Conservation (phyloP, 2,329 filamentous ascomycete species). For the Eutypella sp. region DNA sequence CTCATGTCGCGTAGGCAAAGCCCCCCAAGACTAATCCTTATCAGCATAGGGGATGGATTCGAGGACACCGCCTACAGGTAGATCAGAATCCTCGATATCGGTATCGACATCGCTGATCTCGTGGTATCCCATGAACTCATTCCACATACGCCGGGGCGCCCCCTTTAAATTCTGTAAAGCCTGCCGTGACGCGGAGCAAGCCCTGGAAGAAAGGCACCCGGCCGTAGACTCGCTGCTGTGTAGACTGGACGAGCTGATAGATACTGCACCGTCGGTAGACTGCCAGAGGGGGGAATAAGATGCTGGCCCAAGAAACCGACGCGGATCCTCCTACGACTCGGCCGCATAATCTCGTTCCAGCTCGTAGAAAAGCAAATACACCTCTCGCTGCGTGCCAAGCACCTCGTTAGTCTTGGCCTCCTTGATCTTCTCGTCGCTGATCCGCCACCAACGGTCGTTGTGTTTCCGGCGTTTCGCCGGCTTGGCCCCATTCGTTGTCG, state of each 20-base stretch:
- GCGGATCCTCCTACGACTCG: constrained; percentile 9
- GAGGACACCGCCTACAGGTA: neutral
- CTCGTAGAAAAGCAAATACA: constrained; percentile 96
- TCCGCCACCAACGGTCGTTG: constrained; percentile 90
- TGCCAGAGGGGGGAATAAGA: neutral
- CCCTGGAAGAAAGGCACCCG: neutral
- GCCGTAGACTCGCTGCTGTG: no score
- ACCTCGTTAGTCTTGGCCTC: constrained; percentile 92
- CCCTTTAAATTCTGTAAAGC: neutral
- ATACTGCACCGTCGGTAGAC: neutral
- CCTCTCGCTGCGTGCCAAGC: constrained; percentile 87
- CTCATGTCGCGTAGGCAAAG: no score
- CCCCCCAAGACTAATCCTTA: no score
- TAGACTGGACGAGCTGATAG: no score
- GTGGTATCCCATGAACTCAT: constrained; percentile 3
- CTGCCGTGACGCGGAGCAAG: no score
- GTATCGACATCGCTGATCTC: neutral
- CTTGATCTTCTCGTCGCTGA: constrained; percentile 94
- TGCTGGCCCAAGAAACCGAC: neutral
- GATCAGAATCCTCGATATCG: neutral
- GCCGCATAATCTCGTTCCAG: constrained; percentile 51
- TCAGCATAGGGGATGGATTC: neutral
- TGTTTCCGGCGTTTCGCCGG: constrained; percentile 47
- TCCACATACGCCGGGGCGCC: neutral
- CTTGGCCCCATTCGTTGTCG: constrained; percentile 14